Evolutionary conservation across 257 asterid genomes (phyloP).

Genomic region (Solanum chilense): DNA sequence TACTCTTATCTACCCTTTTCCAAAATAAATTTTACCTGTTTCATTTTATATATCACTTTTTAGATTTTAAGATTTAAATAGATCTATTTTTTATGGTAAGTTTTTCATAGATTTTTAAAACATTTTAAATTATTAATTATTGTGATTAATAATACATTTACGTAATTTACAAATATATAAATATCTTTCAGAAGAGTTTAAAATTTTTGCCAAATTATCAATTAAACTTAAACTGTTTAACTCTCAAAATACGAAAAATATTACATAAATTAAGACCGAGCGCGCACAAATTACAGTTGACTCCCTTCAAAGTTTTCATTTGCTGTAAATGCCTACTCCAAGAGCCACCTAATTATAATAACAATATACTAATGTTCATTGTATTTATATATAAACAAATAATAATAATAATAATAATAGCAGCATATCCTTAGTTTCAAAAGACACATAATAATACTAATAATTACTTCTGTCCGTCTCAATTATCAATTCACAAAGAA

Average conservation of each 20-base stretch:
- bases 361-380: neutral
- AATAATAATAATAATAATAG: neutral
- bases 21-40: neutral
- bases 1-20: neutral
- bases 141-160: too few relatives aligned
- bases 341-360: neutral
- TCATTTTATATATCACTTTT: too few relatives aligned
- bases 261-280: too few relatives aligned
- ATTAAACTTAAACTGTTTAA: too few relatives aligned
- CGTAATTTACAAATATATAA: too few relatives aligned
- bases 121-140: too few relatives aligned
- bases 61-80: too few relatives aligned
- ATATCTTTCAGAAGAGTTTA: too few relatives aligned
- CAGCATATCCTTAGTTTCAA: neutral
- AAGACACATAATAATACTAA: neutral
- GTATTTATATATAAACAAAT: neutral
- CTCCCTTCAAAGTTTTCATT: neutral
- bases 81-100: too few relatives aligned
- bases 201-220: fast-evolving
- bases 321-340: neutral
- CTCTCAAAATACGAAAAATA: too few relatives aligned
- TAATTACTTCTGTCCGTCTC: neutral
- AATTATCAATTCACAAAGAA: neutral
- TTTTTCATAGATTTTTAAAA: too few relatives aligned
- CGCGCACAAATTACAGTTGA: neutral